A percentile compares a stretch with the other conserved stretches of the same genome.
phyloP scores from a whole-genome alignment of 768 basidiomycete genomes.

The Floccularia luteovirens region DNA sequence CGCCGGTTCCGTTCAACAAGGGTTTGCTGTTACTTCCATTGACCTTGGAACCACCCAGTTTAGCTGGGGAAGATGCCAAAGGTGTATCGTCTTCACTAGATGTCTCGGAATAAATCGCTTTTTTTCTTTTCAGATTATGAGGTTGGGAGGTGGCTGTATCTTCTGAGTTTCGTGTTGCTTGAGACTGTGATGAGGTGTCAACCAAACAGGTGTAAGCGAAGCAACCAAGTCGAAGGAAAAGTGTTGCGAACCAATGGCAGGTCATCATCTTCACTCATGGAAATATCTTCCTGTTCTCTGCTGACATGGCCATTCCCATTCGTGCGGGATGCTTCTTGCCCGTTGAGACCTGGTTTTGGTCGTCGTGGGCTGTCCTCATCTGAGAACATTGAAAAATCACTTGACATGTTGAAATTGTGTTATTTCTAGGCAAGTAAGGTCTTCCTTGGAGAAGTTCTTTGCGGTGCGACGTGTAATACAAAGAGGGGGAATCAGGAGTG shows the following conservation, averaged over 20 bases:
- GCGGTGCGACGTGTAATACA: too few relatives aligned
- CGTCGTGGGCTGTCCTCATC: constrained; percentile 54
- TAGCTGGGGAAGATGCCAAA: constrained; percentile 66
- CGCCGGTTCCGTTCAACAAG: constrained; percentile 24
- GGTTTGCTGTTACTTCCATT: constrained; percentile 39
- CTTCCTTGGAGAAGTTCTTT: not conserved
- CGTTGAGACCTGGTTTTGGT: constrained; percentile 33
- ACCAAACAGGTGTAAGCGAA: constrained; percentile 12
- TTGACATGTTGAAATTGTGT: constrained; percentile 38
- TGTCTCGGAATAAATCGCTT: constrained; percentile 40
- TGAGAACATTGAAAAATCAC: constrained; percentile 43
- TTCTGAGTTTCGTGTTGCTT: constrained; percentile 42
- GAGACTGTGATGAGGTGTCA: constrained; percentile 34
- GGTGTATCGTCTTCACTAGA: constrained; percentile 71
- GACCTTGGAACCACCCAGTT: constrained; percentile 26
- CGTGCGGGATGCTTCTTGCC: constrained; percentile 21
- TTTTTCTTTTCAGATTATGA: constrained; percentile 53
- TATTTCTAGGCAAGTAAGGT: too few relatives aligned
- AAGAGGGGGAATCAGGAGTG: constrained; percentile 4
- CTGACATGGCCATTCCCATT: constrained; percentile 39
- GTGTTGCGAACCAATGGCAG: constrained; percentile 54
- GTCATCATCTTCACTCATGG: constrained; percentile 68
- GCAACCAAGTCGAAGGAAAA: constrained; percentile 5
- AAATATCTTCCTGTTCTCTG: constrained; percentile 27
- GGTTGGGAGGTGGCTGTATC: constrained; percentile 27